Conservation (phyloP, 768 basidiomycete species). For the Tulasnella sp. region DNA sequence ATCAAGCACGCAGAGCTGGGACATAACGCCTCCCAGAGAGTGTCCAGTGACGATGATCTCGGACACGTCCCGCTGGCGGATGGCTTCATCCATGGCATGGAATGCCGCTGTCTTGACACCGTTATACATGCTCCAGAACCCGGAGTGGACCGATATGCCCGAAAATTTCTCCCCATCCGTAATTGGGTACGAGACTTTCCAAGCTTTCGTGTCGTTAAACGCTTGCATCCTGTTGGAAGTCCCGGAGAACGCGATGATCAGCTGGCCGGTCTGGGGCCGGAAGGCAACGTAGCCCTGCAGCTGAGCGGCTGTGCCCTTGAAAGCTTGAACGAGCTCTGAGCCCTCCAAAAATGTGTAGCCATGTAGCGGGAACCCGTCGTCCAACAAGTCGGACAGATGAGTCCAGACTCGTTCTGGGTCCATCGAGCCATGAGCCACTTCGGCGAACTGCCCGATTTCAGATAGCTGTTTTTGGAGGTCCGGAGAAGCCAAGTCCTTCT, state of each 20-base stretch:
- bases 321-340: constrained; percentile 41
- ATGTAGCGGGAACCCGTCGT: constrained; percentile 51
- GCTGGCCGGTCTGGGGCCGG: constrained; percentile 46
- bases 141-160: constrained; percentile 45
- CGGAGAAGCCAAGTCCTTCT: constrained; percentile 43
- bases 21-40: constrained; percentile 55
- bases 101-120: constrained; percentile 15
- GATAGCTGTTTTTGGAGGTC: constrained; percentile 45
- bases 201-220: constrained; percentile 47
- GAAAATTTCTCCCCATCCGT: constrained; percentile 37
- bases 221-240: constrained; percentile 47
- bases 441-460: constrained; percentile 55
- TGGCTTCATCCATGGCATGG: constrained; percentile 17
- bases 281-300: constrained; percentile 51
- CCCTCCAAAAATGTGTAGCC: constrained; percentile 43
- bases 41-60: constrained; percentile 56
- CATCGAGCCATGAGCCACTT: constrained; percentile 48
- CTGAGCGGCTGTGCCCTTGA: constrained; percentile 45
- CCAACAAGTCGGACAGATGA: constrained; percentile 38
- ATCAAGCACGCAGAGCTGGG: constrained; percentile 50
- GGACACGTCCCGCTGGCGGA: constrained; percentile 25
- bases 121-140: constrained; percentile 46
- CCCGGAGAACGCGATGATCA: constrained; percentile 54
- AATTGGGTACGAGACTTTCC: constrained; percentile 42
- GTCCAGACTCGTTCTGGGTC: constrained; percentile 47